A percentile compares a stretch with the other conserved stretches of the same genome.
phyloP scores from a whole-genome alignment of 2,329 filamentous ascomycete species.

The Cladosporium sp. region DNA sequence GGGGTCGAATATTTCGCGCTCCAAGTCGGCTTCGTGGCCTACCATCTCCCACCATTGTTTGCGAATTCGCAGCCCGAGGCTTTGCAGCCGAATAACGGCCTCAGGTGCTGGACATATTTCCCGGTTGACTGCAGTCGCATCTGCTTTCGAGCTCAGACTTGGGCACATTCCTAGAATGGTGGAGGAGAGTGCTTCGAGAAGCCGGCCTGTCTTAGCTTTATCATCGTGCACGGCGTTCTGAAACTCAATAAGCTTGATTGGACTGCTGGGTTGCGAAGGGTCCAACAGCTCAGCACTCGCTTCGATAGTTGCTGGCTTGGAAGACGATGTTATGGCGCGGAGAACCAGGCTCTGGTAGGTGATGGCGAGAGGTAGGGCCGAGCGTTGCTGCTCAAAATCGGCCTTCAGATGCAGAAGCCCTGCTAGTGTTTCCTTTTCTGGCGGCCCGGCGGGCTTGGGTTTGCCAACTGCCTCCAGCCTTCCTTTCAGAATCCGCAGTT shows the following conservation, averaged over 20 bases:
- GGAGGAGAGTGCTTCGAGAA: slow-evolving; percentile 62
- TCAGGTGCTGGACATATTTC: slow-evolving; percentile 52
- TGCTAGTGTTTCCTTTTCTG: slow-evolving; percentile 44
- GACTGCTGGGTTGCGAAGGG: slow-evolving; percentile 50
- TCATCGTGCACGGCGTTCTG: slow-evolving; percentile 44
- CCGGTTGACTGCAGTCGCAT: slow-evolving; percentile 49
- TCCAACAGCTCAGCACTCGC: slow-evolving; percentile 51
- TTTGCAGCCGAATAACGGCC: slow-evolving; percentile 57
- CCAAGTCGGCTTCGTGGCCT: slow-evolving; percentile 52
- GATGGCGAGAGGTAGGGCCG: slow-evolving; percentile 49
- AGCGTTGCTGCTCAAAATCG: slow-evolving; percentile 30
- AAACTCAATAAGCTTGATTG: slow-evolving; percentile 50
- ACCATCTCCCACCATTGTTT: slow-evolving; percentile 61
- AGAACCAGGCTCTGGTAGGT: slow-evolving; percentile 60
- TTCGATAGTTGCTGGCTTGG: slow-evolving; percentile 55
- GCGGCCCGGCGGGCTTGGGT: not conserved
- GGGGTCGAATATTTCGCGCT: slow-evolving; percentile 50
- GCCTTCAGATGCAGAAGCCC: slow-evolving; percentile 57
- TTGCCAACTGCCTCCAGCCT: slow-evolving; percentile 45
- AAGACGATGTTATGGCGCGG: slow-evolving; percentile 54
- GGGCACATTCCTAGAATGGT: slow-evolving; percentile 60
- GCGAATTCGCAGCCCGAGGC: slow-evolving; percentile 55
- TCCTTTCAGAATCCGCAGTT: slow-evolving; percentile 60
- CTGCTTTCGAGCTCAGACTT: slow-evolving; percentile 58
- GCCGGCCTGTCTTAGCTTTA: slow-evolving; percentile 53